Base-by-base conservation (phyloP, 2,329 filamentous ascomycete genomes). In the Colletotrichum horii region DNA sequence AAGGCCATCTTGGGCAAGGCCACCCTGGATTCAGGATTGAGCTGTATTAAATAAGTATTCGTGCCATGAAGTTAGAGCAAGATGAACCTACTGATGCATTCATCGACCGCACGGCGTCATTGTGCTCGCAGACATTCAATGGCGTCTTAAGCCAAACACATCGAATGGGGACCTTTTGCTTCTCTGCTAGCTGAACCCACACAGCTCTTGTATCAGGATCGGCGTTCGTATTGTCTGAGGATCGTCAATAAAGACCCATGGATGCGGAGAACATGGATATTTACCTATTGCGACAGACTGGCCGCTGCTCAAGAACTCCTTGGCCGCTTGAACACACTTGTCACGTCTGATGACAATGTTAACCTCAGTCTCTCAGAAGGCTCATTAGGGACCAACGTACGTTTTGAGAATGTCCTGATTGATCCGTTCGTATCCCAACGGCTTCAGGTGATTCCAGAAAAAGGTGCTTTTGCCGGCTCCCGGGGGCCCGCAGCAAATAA, bases 381-480 rank as follows among this genome's bases (percentile, higher is more conserved):
- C 14, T 14, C 26, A 1, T 7, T 5, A 14, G 34, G 16, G 24
- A 2, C 6, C 24, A 24, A 78, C 82, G 8, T 28, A 83, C 83
- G 91, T 93, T 84, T 98, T 98, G 62, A 98, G 88, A 3, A 89
- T 91, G 83, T 98, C 97, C 85, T 98, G 97, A 80, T 98, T 99
- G 34, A 98, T 91, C 64, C 97, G 91, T 81, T 92, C 91, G 82
- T 98, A 98, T 5, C 93, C 94, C 32, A 97, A 85, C 28, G 94
- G 94, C 82, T 96, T 89, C 43, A 98, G 87, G 78, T 94, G 87
- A 77, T 90, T 92, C 92, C 93, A 95, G 85, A 94, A 98, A 81
- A 97, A 98, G 0, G 95, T 96, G 52, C 95, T 98, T 84, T 99
- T 98, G 22, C 97, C 97, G 4, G 95, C 92, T 2, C 95, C 96